Evolutionary conservation across 2,329 filamentous ascomycete genomes (phyloP), one percentile per base, ranked within the genome.

Genomic region (Xylariaceae sp.): DNA sequence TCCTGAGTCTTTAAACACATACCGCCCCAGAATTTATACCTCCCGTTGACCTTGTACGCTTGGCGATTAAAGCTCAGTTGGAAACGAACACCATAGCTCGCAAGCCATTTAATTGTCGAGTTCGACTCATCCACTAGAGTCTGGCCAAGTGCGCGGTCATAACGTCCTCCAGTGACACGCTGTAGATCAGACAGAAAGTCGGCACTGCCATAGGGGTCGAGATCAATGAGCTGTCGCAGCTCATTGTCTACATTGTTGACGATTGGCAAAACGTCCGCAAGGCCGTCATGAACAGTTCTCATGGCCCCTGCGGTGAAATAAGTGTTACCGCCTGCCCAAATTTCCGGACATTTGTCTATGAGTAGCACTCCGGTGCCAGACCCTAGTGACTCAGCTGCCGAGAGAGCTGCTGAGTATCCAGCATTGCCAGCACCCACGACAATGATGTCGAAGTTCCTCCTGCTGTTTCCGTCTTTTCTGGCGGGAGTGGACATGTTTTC

Each of bases 271-370:
- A 88, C 60, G 59, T 87, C 83, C 0, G 62, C 11, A 0, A 84
- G 69, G 0, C 84, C 84, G 6, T 62, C 50, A 60, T 86, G 81
- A 1, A 71, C 75, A 1, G 77, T 82, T 6, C 86, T 78, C 62
- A 79, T 85, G 2, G 82, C 83, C 1, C 82, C 84, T 0, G 84
- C 84, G 0, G 84, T 87, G 69, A 86, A 87, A 61, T 79, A 86
- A 0, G 76, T 75, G 61, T 87, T 87, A 1, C 84, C 84, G 12
- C 84, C 84, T 0, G 77, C 80, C 78, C 82, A 85, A 5, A 73
- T 66, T 48, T 75, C 61, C 0, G 83, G 82, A 40, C 77, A 78
- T 65, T 82, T 84, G 59, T 87, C 84, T 48, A 87, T 73, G 13
- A 87, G 64, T 1, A 84, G 61, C 3, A 86, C 76, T 0, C 65